phyloP scores from a whole-genome alignment of 2,329 filamentous ascomycete species.

The Verticillium longisporum region DNA sequence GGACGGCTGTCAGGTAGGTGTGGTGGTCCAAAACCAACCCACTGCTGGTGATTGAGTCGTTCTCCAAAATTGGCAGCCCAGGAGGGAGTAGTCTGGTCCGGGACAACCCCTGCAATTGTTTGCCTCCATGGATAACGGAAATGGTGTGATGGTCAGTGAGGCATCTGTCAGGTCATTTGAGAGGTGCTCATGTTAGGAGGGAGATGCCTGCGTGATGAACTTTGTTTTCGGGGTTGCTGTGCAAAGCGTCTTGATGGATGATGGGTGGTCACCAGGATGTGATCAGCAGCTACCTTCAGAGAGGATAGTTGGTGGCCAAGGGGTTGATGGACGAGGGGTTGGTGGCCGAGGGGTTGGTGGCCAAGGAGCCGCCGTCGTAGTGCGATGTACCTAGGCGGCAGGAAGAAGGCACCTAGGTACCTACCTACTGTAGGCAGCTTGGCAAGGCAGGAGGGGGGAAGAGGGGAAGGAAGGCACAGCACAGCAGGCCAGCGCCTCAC shows the following conservation, averaged over 20 bases:
- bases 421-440: too few relatives aligned
- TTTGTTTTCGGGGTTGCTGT: background rate
- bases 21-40: background rate
- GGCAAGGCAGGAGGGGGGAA: background rate
- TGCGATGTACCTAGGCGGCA: too few relatives aligned
- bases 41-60: background rate
- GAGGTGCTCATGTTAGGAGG: background rate
- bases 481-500: background rate
- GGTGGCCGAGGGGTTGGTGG: too few relatives aligned
- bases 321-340: too few relatives aligned
- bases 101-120: background rate
- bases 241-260: background rate
- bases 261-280: background rate
- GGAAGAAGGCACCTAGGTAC: too few relatives aligned
- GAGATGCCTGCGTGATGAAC: background rate
- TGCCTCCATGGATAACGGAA: background rate
- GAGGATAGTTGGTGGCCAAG: too few relatives aligned
- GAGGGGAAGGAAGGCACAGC: background rate
- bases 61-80: background rate
- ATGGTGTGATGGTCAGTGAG: background rate
- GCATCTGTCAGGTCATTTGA: background rate
- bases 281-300: background rate
- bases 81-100: background rate
- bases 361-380: too few relatives aligned
- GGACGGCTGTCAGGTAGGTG: background rate